phyloP scores from a whole-genome alignment of 2,329 filamentous ascomycete species.

The Calonectria montana region DNA sequence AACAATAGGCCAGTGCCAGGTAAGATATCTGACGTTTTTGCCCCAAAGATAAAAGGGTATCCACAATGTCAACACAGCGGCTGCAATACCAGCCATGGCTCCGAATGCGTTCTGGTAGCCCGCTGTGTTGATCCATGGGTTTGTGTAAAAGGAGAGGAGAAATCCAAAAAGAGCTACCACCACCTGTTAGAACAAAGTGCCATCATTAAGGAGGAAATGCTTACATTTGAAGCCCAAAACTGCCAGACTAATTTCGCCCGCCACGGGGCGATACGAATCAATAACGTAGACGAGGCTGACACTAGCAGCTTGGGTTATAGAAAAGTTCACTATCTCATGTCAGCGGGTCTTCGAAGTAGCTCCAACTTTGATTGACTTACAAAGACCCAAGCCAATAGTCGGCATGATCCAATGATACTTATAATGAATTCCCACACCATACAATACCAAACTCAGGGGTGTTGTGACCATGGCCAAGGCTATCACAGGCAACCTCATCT shows the following conservation, averaged over 20 bases:
- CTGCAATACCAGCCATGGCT: constrained; percentile 67
- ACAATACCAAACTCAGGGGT: constrained; percentile 58
- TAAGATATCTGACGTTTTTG: constrained; percentile 57
- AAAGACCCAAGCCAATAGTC: constrained; percentile 64
- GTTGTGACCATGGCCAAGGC: constrained; percentile 62
- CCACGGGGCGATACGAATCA: constrained; percentile 67
- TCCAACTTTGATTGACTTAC: constrained; percentile 49
- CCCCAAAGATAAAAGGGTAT: constrained; percentile 66
- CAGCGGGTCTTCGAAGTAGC: background rate
- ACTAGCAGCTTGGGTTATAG: constrained; percentile 66
- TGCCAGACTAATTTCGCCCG: constrained; percentile 65
- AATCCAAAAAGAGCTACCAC: constrained; percentile 64
- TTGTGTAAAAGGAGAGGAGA: constrained; percentile 69
- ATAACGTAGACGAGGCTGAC: constrained; percentile 68
- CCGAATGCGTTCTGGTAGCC: constrained; percentile 66
- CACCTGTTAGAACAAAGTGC: constrained; percentile 18
- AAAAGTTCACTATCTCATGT: constrained; percentile 60
- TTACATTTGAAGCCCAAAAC: constrained; percentile 66
- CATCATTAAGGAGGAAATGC: constrained; percentile 20
- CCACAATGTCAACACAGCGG: constrained; percentile 58
- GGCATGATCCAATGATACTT: constrained; percentile 66
- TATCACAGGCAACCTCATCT: constrained; percentile 69
- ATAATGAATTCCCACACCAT: constrained; percentile 60
- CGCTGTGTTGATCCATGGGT: constrained; percentile 63
- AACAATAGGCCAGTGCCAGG: constrained; percentile 61